A percentile compares a stretch with the other conserved stretches of the same genome.
phyloP scores from a whole-genome alignment of 495 filamentous ascomycete genomes.

The Hypoxylon lienhwacheense region DNA sequence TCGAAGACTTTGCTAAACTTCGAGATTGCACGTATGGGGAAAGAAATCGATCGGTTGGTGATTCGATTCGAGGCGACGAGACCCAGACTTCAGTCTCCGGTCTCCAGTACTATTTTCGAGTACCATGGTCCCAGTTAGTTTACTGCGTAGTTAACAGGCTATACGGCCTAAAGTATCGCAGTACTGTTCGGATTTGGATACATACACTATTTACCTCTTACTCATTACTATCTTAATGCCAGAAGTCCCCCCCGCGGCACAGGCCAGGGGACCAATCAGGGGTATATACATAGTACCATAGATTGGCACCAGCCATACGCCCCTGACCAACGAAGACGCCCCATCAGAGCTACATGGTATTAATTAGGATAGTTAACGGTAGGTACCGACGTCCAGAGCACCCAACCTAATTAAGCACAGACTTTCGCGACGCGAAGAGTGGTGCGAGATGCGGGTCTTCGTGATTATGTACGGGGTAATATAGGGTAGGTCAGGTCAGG shows the following conservation, averaged over 20 bases:
- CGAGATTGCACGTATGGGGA: conserved; percentile 22
- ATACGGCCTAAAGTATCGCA: no score
- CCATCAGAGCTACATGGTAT: conserved; percentile 22
- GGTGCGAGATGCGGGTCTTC: conserved; percentile 23
- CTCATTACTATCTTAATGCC: conserved; percentile 15
- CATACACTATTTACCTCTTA: no score
- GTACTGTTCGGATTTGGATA: conserved; percentile 13
- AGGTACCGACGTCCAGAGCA: conserved; percentile 11
- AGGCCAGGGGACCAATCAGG: conserved; percentile 12
- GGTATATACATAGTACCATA: conserved; percentile 23
- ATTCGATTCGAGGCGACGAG: conserved; percentile 16
- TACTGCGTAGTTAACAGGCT: conserved; percentile 11
- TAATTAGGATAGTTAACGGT: conserved; percentile 26
- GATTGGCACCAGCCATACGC: conserved; percentile 15
- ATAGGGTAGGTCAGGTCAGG: no score
- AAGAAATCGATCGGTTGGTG: conserved; percentile 4
- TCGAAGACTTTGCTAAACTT: conserved; percentile 11
- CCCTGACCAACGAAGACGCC: conserved; percentile 13
- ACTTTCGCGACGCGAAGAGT: conserved; percentile 20
- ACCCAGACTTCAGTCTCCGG: no score
- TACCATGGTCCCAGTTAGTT: conserved; percentile 15
- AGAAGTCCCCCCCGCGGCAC: conserved; percentile 12
- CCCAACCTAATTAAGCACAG: conserved; percentile 11
- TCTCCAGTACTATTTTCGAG: conserved; percentile 6
- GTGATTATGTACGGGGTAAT: conserved; percentile 11